A percentile compares a stretch with the other conserved stretches of the same genome.
Conservation (phyloP, 177 flowering plant genomes). For the Vitis hybrid region DNA sequence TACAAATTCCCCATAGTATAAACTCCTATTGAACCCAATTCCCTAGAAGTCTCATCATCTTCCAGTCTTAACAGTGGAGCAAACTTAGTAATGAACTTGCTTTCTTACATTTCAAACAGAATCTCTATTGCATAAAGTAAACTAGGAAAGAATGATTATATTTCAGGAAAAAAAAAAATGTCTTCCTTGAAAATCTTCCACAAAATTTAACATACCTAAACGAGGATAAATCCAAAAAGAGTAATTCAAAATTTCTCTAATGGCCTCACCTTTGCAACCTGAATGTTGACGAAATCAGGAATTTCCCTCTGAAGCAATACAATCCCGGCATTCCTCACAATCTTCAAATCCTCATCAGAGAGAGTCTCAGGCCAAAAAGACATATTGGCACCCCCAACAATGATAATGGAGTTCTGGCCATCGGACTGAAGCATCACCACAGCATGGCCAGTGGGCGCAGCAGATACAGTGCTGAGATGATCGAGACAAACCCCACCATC, state of each 20-base stretch:
- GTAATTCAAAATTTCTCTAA: not conserved
- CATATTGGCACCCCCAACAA: conserved; percentile 97
- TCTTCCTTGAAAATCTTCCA: not conserved
- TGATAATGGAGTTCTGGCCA: conserved; percentile 91
- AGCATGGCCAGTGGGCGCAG: conserved; percentile 92
- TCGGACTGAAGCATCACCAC: conserved; percentile 87
- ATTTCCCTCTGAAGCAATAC: conserved; percentile 92
- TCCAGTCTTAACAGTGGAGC: not conserved
- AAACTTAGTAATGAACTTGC: not conserved
- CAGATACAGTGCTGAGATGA: conserved; percentile 39
- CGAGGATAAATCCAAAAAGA: not conserved
- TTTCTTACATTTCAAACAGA: not conserved
- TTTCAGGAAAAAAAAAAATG: not conserved
- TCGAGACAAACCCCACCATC: conserved; percentile 64
- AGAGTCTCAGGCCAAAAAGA: conserved; percentile 62
- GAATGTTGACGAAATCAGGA: conserved; percentile 87
- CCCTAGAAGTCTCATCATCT: not conserved
- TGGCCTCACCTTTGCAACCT: conserved; percentile 80
- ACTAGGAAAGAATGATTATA: not conserved
- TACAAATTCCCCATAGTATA: not conserved
- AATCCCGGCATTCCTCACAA: conserved; percentile 74
- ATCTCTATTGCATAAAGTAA: not conserved
- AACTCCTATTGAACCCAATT: too few species aligned
- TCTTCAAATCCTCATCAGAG: conserved; percentile 45
- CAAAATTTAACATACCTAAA: not conserved